Evolutionary conservation across 1,284 basidiomycete species (phyloP).

Genomic region (Inonotus obliquus): DNA sequence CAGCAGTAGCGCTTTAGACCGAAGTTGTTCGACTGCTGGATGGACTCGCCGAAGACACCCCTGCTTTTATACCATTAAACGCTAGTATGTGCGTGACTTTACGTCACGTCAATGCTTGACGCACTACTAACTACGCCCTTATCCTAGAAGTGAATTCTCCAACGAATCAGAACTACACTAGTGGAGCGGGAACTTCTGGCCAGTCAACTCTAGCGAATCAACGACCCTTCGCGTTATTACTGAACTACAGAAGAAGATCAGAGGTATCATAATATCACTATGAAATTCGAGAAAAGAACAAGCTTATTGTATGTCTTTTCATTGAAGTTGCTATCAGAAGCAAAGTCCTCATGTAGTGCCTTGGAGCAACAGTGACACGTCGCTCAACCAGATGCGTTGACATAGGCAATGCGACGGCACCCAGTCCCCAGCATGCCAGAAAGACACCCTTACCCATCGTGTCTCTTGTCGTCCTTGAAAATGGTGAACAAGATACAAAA

Average conservation of each 20-base stretch:
- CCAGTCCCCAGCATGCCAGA: too few species aligned
- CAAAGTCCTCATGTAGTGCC: too few species aligned
- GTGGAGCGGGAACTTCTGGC: neutral
- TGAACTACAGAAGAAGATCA: neutral
- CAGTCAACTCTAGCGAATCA: neutral
- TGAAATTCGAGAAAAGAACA: too few species aligned
- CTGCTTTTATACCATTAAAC: neutral
- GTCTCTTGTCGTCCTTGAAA: too few species aligned
- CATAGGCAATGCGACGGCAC: too few species aligned
- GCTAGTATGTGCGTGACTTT: neutral
- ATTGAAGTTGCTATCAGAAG: too few species aligned
- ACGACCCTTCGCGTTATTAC: neutral
- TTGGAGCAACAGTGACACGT: too few species aligned
- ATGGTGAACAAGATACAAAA: too few species aligned
- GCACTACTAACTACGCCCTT: neutral
- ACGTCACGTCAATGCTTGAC: neutral
- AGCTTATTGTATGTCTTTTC: too few species aligned
- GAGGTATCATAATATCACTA: neutral
- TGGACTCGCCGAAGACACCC: too few species aligned
- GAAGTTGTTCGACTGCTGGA: neutral
- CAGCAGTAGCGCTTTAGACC: neutral
- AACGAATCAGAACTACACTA: neutral
- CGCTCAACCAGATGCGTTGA: too few species aligned
- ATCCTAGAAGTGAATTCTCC: neutral
- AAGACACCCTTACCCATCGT: too few species aligned